Conservation (phyloP, 352 stramenopile genomes). For the Globisporangium alternatum region DNA sequence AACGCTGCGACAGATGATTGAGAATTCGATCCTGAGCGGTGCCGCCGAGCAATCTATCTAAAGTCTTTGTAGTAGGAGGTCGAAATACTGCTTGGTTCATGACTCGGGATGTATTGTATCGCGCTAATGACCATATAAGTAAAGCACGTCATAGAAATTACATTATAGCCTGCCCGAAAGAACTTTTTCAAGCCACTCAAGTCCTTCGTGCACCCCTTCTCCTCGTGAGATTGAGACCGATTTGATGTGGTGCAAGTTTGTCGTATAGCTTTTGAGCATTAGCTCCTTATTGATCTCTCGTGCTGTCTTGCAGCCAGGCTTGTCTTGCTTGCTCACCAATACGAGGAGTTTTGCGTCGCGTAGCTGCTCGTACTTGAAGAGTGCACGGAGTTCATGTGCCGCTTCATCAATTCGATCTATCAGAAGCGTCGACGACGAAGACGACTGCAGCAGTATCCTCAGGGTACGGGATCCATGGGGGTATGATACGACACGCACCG, state of each 20-base stretch:
- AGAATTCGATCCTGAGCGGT: slow-evolving; percentile 2
- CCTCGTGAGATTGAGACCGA: slow-evolving; percentile 26
- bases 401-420: slow-evolving; percentile 50
- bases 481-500: background rate
- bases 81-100: no score
- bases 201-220: slow-evolving; percentile 42
- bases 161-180: slow-evolving; percentile 19
- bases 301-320: slow-evolving; percentile 24
- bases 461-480: background rate
- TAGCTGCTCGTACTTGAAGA: slow-evolving; percentile 48
- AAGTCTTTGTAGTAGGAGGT: no score
- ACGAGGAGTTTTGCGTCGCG: slow-evolving; percentile 39
- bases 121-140: no score
- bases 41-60: background rate
- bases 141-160: no score
- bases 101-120: no score
- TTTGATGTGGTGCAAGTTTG: slow-evolving; percentile 36
- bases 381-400: slow-evolving; percentile 32
- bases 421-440: slow-evolving; percentile 76
- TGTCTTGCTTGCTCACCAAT: slow-evolving; percentile 55
- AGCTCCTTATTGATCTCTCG: slow-evolving; percentile 33
- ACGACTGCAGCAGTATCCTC: slow-evolving; percentile 63
- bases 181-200: slow-evolving; percentile 45
- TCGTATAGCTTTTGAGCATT: slow-evolving; percentile 34
- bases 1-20: slow-evolving; percentile 11